Evolutionary conservation across 2,329 filamentous ascomycete species (phyloP).

Genomic region (Ophiostoma himal-ulmi): DNA sequence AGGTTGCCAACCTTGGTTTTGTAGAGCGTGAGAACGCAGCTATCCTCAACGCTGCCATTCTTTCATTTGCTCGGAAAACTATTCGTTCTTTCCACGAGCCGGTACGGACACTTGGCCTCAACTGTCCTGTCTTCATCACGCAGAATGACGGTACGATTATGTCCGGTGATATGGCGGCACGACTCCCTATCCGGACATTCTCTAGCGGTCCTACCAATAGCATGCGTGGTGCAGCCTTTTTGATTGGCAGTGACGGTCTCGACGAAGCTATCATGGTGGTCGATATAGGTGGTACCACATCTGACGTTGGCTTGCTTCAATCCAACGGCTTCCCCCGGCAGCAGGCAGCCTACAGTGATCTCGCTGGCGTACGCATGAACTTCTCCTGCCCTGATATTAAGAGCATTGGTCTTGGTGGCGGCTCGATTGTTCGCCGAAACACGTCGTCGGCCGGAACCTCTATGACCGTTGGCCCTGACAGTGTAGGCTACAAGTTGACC

Average conservation of each 20-base stretch:
- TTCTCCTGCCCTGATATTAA: conserved; percentile 53
- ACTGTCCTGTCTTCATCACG: not conserved
- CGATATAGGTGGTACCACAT: conserved; percentile 62
- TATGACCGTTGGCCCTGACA: not conserved
- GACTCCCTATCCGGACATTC: conserved; percentile 56
- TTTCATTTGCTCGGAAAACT: conserved; percentile 51
- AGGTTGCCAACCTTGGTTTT: conserved; percentile 50
- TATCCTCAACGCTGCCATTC: conserved; percentile 58
- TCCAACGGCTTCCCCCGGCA: conserved; percentile 36
- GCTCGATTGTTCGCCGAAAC: not conserved
- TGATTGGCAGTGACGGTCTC: conserved; percentile 37
- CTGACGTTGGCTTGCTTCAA: conserved; percentile 56
- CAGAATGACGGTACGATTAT: conserved; percentile 29
- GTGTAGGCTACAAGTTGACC: not conserved
- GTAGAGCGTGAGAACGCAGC: conserved; percentile 60
- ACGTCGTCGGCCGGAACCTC: not conserved
- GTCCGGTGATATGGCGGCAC: conserved; percentile 47
- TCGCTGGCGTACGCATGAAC: conserved; percentile 59
- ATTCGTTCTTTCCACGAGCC: conserved; percentile 48
- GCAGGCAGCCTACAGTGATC: conserved; percentile 55
- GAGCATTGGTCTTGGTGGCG: conserved; percentile 46
- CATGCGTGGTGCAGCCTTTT: conserved; percentile 57
- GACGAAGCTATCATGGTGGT: conserved; percentile 51
- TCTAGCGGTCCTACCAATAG: conserved; percentile 59
- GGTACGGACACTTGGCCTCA: not conserved